Percentiles rank a stretch among this genome's conserved stretches.
Conservation (phyloP, 192 early-diverging fungal species). For the Coemansia sp. region DNA sequence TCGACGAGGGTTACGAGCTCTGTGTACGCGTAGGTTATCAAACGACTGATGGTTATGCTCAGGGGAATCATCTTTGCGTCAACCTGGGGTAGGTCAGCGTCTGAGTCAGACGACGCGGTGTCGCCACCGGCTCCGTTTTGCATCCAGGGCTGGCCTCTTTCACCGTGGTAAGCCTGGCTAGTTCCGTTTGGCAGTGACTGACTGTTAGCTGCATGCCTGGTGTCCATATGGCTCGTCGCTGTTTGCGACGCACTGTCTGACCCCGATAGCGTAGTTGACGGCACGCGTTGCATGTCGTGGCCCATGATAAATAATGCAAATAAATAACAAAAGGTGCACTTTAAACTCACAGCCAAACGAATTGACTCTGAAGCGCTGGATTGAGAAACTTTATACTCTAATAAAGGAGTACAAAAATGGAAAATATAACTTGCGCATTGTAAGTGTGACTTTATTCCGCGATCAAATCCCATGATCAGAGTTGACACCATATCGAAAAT, state of each 20-base stretch:
- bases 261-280: constrained; percentile 15
- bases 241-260: constrained; percentile 19
- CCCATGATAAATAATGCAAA: not conserved
- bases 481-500: not conserved
- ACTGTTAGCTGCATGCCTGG: not conserved
- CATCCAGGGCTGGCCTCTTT: not conserved
- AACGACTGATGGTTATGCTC: constrained; percentile 57
- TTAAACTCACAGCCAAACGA: not conserved
- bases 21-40: constrained; percentile 63
- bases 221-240: not conserved
- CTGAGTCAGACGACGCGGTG: constrained; percentile 3
- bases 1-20: constrained; percentile 68
- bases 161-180: not conserved
- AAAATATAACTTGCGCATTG: not conserved
- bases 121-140: constrained; percentile 4
- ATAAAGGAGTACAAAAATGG: not conserved
- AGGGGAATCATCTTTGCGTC: constrained; percentile 64
- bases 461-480: not conserved
- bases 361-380: not conserved
- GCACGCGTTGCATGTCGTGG: constrained; percentile 38
- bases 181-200: constrained; percentile 3
- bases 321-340: not conserved
- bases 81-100: constrained; percentile 56
- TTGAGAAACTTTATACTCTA: not conserved
- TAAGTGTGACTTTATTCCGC: not conserved